A percentile compares a stretch with the other conserved stretches of the same genome.
These are phyloP conservation scores for Vaccinium corymbosum DNA, from an alignment of 148 eudicot species.

Conservation along the genomic window DNA sequence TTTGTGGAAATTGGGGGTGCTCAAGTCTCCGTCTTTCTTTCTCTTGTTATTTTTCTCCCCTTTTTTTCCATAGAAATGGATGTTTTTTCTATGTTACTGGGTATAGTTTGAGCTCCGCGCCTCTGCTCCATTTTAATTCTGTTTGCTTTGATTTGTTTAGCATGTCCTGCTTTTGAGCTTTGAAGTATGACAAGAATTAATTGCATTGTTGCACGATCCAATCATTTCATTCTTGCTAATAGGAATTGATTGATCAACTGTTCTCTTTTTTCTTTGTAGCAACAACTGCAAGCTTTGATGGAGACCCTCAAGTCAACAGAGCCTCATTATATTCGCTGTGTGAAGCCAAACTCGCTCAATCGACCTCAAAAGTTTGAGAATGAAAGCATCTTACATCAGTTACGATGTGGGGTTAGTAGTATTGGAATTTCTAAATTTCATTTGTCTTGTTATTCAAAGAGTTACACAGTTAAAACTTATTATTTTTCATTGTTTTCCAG, in stretches of 20 bases:
- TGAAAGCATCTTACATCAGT: constrained; percentile 80
- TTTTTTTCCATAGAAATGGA: neutral
- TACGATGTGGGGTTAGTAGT: constrained; percentile 95
- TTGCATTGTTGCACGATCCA: neutral
- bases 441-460: neutral
- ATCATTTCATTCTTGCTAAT: neutral
- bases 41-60: neutral
- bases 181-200: neutral
- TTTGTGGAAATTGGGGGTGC: neutral
- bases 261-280: constrained; percentile 42
- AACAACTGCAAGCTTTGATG: constrained; percentile 99
- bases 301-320: constrained; percentile 88
- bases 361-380: constrained; percentile 81
- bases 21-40: neutral
- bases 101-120: neutral
- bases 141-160: neutral
- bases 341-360: constrained; percentile 91
- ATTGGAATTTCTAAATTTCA: constrained; percentile 8
- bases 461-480: neutral
- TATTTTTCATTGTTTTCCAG: neutral
- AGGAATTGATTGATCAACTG: neutral
- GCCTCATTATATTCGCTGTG: constrained; percentile 95
- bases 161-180: neutral
- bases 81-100: neutral
- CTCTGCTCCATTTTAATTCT: neutral